Evolutionary conservation across 306 rosid species (phyloP).

Genomic region (Adenanthera pavonina): DNA sequence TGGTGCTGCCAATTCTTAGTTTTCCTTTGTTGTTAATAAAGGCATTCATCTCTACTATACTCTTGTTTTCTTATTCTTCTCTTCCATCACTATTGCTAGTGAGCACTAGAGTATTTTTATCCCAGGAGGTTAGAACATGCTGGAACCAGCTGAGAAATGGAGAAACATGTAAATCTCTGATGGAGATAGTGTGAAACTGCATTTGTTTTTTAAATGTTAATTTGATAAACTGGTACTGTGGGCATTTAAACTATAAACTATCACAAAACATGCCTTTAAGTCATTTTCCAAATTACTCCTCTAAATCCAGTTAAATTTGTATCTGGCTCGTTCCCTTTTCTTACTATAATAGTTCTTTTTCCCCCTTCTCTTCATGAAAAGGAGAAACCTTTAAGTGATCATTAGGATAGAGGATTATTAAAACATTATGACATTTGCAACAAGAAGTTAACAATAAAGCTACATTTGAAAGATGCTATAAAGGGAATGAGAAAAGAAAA

Average conservation of each 20-base stretch:
- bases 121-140: neutral
- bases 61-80: slow-evolving; percentile 18
- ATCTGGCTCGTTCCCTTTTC: neutral
- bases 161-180: neutral
- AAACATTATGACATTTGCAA: neutral
- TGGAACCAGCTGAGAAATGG: neutral
- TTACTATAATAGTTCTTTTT: neutral
- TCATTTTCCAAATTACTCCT: neutral
- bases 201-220: neutral
- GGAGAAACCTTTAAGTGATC: neutral
- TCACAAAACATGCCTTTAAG: neutral
- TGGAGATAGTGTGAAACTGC: neutral
- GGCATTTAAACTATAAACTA: neutral
- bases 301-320: neutral
- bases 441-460: neutral
- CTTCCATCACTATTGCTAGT: neutral
- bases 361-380: neutral
- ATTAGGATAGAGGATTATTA: neutral
- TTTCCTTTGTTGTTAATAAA: neutral
- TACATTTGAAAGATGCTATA: neutral
- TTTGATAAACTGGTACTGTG: neutral
- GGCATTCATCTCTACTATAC: slow-evolving; percentile 12
- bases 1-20: slow-evolving; percentile 7
- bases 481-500: neutral
- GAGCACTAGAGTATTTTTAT: neutral